Evolutionary conservation across 106 monocot genomes (phyloP), one percentile per base, ranked within the genome.

Genomic region (Allium fistulosum): DNA sequence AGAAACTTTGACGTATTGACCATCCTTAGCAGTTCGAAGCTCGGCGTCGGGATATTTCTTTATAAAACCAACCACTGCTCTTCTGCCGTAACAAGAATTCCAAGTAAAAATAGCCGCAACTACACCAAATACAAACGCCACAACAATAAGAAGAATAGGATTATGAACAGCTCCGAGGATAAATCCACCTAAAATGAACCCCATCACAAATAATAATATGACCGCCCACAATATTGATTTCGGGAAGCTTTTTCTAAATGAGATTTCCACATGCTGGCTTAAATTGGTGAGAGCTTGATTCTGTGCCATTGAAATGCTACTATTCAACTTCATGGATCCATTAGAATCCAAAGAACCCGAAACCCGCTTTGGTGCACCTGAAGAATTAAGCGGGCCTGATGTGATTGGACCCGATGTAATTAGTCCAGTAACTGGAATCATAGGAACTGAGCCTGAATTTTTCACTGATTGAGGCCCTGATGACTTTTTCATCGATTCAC

Each of bases 141-240:
- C 70, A 70, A 74, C 79, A 51, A 79, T 53, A 45, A 79, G 74
- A 79, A 79, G 69, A 51, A 79, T 79, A 12, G 74, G 65, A 79
- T 79, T 79, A 49, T 69, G 80, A 57, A 81, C 80, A 76, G 80
- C 80, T 61, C 48, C 80, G 63, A 81, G 76, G 63, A 81, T 76
- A 71, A 81, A 81, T 28, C 71, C 80, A 61, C 76, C 76, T 62
- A 76, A 61, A 71, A 81, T 68, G 63, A 81, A 76, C 14, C 76
- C 80, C 80, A 81, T 81, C 10, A 81, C 57, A 67, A 81, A 81
- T 58, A 81, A 47, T 57, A 81, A 68, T 63, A 76, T 71, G 50
- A 69, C 68, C 28, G 71, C 53, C 72, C 76, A 76, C 49, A 81
- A 46, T 63, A 72, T 72, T 37, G 57, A 15, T 63, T 71, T 81